These are phyloP conservation scores for Discostella stelligera DNA, from an alignment of 352 stramenopile genomes.

Conservation along the genomic window DNA sequence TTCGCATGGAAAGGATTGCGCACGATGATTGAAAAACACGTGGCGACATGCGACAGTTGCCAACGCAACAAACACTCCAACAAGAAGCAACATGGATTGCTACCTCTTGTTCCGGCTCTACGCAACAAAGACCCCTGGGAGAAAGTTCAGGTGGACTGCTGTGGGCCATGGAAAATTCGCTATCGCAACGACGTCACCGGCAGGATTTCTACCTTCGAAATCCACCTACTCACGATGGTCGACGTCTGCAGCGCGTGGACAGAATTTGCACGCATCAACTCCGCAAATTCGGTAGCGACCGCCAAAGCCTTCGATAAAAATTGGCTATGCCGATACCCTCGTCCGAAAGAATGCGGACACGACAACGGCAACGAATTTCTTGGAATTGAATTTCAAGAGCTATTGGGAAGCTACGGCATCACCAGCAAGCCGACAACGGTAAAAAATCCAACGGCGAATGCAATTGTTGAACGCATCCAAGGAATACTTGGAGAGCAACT, in stretches of 20 bases:
- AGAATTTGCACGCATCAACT: not conserved
- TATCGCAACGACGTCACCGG: not conserved
- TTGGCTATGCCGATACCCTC: constrained; percentile 37
- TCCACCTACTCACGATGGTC: not conserved
- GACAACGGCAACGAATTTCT: constrained; percentile 46
- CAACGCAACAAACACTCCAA: constrained; percentile 8
- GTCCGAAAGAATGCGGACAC: constrained; percentile 14
- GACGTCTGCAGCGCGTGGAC: not conserved
- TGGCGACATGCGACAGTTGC: constrained; percentile 8
- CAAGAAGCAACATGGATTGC: not conserved
- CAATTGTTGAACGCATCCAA: not conserved
- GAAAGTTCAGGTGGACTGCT: constrained; percentile 1
- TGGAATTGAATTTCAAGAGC: constrained; percentile 35
- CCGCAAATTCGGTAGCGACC: not conserved
- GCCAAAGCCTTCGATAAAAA: constrained; percentile 19
- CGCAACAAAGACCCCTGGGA: constrained; percentile 5
- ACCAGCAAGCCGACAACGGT: constrained; percentile 7
- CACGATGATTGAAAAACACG: not conserved
- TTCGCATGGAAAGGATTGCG: constrained; percentile 1
- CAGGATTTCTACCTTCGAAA: constrained; percentile 5
- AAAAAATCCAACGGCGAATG: not conserved
- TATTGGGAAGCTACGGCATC: constrained; percentile 31
- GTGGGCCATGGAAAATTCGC: constrained; percentile 3
- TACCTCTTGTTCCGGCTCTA: not conserved
- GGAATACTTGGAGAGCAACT: not conserved